A percentile compares a stretch with the other conserved stretches of the same genome.
Conservation (phyloP, 305 asterid species). For the Fraxinus baroniana region DNA sequence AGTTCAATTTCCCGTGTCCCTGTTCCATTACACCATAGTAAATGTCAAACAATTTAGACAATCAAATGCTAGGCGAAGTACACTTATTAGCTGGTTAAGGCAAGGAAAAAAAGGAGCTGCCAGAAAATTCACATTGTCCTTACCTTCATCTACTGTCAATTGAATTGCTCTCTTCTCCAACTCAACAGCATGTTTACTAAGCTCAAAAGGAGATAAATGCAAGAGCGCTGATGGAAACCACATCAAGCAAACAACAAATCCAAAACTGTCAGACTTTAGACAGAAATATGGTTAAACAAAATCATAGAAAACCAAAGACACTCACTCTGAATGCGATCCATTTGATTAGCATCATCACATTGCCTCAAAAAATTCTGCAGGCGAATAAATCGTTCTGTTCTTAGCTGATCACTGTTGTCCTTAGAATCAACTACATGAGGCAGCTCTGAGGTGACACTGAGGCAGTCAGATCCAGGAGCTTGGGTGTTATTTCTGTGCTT, state of each 20-base stretch:
- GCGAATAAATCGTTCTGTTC: slow-evolving; percentile 57
- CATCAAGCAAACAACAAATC: slow-evolving; percentile 23
- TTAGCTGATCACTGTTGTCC: slow-evolving; percentile 44
- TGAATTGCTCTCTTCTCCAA: slow-evolving; percentile 74
- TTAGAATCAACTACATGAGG: slow-evolving; percentile 30
- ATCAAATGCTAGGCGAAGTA: neutral
- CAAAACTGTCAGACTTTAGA: neutral
- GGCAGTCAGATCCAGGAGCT: neutral
- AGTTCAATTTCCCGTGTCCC: neutral
- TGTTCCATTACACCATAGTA: neutral
- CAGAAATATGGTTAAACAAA: slow-evolving; percentile 19
- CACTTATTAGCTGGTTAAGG: neutral
- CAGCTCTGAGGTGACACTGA: neutral
- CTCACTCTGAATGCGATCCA: slow-evolving; percentile 67
- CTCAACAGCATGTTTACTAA: slow-evolving; percentile 74
- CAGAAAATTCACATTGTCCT: neutral
- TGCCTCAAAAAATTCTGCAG: slow-evolving; percentile 78
- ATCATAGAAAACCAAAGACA: slow-evolving; percentile 23
- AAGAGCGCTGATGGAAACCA: slow-evolving; percentile 56
- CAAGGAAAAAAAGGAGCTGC: slow-evolving; percentile 2
- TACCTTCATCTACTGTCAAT: slow-evolving; percentile 77
- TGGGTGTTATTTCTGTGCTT: slow-evolving; percentile 43
- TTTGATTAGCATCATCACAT: slow-evolving; percentile 59
- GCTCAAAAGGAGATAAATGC: slow-evolving; percentile 62
- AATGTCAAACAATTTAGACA: neutral